Conservation (phyloP, 345 rosid species). For the Boechera retrofracta region DNA sequence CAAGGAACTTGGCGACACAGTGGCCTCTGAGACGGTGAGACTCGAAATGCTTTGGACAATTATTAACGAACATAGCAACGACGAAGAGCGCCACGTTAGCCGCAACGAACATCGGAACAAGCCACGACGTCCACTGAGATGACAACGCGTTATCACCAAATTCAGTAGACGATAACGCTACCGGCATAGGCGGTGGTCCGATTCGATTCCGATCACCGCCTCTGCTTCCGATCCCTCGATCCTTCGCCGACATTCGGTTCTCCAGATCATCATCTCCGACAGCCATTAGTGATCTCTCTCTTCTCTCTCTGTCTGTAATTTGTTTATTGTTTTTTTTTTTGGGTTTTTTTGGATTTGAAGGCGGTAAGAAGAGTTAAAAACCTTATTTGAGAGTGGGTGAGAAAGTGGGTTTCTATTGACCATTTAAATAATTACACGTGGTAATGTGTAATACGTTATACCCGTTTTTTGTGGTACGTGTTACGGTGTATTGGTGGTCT, state of each 20-base stretch:
- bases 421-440: constrained; percentile 8
- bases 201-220: constrained; percentile 40
- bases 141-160: constrained; percentile 51
- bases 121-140: constrained; percentile 82
- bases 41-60: constrained; percentile 63
- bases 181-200: constrained; percentile 38
- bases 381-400: constrained; percentile 39
- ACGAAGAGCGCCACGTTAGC: constrained; percentile 67
- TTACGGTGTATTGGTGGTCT: constrained; percentile 12
- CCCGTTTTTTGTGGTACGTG: constrained; percentile 15
- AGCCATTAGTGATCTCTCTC: constrained; percentile 38
- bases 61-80: constrained; percentile 71
- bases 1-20: constrained; percentile 77
- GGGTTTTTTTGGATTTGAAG: neutral
- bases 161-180: constrained; percentile 47
- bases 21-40: constrained; percentile 44
- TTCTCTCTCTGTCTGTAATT: constrained; percentile 10
- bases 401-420: constrained; percentile 29
- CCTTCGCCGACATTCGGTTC: constrained; percentile 41
- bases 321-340: constrained; percentile 19
- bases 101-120: constrained; percentile 76
- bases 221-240: constrained; percentile 40
- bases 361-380: constrained; percentile 38
- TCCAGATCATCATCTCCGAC: constrained; percentile 44
- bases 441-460: neutral